Percentiles rank a stretch among this genome's conserved stretches.
These are phyloP conservation scores for Diaporthe caulivora DNA, from an alignment of 2,329 filamentous ascomycete genomes.

Conservation along the genomic window DNA sequence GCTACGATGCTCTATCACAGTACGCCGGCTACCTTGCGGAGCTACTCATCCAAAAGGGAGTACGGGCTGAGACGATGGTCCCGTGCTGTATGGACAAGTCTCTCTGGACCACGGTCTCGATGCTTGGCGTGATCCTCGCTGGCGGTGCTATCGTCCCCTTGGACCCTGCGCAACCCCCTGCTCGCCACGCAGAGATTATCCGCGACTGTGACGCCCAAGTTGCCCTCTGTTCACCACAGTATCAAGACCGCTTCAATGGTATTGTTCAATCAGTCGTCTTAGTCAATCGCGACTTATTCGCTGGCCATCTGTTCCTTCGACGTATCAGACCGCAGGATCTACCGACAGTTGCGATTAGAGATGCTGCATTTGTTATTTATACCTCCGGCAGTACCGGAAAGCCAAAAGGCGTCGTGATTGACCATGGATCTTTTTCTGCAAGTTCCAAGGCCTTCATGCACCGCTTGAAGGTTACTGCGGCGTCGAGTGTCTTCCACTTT, in stretches of 20 bases:
- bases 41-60: slow-evolving; percentile 9
- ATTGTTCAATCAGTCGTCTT: not conserved
- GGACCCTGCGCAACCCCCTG: not conserved
- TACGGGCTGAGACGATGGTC: slow-evolving; percentile 6
- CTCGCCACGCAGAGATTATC: slow-evolving; percentile 7
- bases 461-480: not conserved
- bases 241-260: slow-evolving; percentile 8
- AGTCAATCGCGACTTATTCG: not conserved
- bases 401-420: slow-evolving; percentile 63
- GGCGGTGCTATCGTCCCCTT: slow-evolving; percentile 13
- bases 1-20: not conserved
- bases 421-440: not conserved
- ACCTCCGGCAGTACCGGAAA: slow-evolving; percentile 68
- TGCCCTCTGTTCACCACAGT: not conserved
- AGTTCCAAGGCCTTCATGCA: not conserved
- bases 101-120: slow-evolving; percentile 7
- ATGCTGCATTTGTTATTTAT: slow-evolving; percentile 55
- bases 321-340: not conserved
- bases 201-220: slow-evolving; percentile 4
- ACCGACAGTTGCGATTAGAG: not conserved
- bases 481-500: not conserved
- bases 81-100: not conserved
- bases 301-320: not conserved
- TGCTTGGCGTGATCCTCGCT: slow-evolving; percentile 18
- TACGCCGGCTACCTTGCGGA: not conserved